phyloP scores from a whole-genome alignment of 164 flowering plant genomes.

The Vitis rupestris region DNA sequence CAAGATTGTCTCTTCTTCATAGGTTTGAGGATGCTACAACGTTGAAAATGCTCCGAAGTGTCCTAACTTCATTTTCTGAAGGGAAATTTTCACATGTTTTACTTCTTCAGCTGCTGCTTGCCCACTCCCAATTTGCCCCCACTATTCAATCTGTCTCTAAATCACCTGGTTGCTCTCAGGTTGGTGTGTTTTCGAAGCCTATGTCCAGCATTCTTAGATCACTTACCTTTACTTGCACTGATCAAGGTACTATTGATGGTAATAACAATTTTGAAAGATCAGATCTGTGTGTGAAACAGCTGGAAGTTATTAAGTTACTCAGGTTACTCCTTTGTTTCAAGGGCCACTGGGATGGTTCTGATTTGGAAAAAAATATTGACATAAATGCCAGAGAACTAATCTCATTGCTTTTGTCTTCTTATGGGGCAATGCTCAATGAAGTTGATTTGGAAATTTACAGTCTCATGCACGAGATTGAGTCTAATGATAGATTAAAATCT shows the following conservation, averaged over 20 bases:
- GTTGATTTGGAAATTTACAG: conserved; percentile 70
- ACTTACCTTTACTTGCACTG: conserved; percentile 22
- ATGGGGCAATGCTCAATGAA: conserved; percentile 76
- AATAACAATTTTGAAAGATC: conserved; percentile 14
- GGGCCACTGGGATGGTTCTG: conserved; percentile 13
- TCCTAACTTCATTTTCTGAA: conserved; percentile 39
- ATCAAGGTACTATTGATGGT: conserved; percentile 17
- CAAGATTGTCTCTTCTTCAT: conserved; percentile 52
- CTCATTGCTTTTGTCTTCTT: conserved; percentile 68
- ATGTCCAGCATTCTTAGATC: conserved; percentile 67
- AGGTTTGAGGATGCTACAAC: conserved; percentile 81
- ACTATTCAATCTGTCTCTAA: conserved; percentile 37
- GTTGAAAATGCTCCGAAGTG: conserved; percentile 44
- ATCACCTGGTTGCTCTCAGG: conserved; percentile 28
- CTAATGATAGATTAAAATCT: conserved; percentile 29
- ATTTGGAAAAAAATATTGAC: conserved; percentile 36
- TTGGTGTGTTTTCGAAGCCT: conserved; percentile 53
- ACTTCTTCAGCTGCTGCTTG: conserved; percentile 60
- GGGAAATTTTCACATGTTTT: conserved; percentile 40
- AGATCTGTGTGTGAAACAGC: conserved; percentile 26
- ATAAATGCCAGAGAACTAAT: conserved; percentile 60
- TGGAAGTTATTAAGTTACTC: conserved; percentile 75
- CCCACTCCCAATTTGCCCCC: conserved; percentile 76
- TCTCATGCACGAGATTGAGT: conserved; percentile 60
- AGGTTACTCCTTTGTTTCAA: conserved; percentile 46